Evolutionary conservation across 228 moss, liverwort and hornwort species (phyloP), one percentile per base, ranked within the genome.

Genomic region (Sphagnum magellanicum): DNA sequence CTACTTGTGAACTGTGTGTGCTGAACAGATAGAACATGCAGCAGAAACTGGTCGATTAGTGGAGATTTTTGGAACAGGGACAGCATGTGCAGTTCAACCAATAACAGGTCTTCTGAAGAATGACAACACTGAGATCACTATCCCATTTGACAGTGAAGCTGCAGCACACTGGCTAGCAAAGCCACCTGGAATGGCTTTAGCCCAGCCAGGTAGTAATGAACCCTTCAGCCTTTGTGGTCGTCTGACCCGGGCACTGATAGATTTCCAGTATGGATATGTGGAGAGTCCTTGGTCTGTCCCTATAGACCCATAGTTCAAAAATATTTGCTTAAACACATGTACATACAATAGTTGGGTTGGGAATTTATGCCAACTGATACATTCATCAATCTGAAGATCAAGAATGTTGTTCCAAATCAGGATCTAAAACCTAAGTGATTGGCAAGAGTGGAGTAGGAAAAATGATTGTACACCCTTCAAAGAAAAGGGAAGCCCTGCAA

Each of bases 1-100:
- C 32, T 32, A 32, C 32, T 32, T 32, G 32, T 32, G 32, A 32
- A 32, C 32, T 32, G 32, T 32, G 32, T 32, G 32, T 32, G 32
- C 32, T 32, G 12, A 55, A 8, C 79, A 94, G 94, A 76, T 94
- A 65, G 88, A 86, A 58, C 69, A 83, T 71, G 94, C 94, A 68
- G 77, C 77, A 10, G 79, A 79, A 67, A 79, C 73, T 61, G 88
- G 89, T 10, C 76, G 82, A 67, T 71, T 94, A 17, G 6, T 94
- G 71, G 94, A 94, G 85, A 69, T 89, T 10, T 94, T 94, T 70
- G 94, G 94, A 10, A 83, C 89, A 9, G 94, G 94, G 51, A 94
- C 91, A 13, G 94, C 94, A 14, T 89, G 89, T 71, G 74, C 91
- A 79, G 78, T 94, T 69, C 94, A 94, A 69, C 94, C 94, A 58